These are phyloP conservation scores for Irineochytrium annulatum DNA, from an alignment of 192 early-diverging fungal genomes.

Conservation along the genomic window DNA sequence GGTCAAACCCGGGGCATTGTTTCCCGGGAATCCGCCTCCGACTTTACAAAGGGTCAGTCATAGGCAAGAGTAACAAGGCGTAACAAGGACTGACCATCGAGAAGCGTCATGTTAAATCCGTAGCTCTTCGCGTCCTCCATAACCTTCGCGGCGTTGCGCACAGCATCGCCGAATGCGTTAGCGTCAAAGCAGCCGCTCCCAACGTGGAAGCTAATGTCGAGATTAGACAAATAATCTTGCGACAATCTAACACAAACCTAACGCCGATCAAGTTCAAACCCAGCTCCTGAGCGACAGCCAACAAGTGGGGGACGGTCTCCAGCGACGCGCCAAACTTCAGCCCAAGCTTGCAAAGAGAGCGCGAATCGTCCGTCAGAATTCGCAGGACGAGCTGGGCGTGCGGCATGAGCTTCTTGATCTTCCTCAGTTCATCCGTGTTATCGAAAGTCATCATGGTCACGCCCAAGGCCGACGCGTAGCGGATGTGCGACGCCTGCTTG, in stretches of 20 bases:
- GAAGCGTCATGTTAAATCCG: constrained; percentile 65
- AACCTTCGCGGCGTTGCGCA: constrained; percentile 73
- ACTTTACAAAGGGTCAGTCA: constrained; percentile 49
- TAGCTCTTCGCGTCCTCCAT: constrained; percentile 80
- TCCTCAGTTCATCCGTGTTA: constrained; percentile 95
- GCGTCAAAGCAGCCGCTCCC: constrained; percentile 92
- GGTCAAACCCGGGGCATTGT: constrained; percentile 68
- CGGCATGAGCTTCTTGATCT: constrained; percentile 80
- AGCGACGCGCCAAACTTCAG: constrained; percentile 95
- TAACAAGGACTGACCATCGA: constrained; percentile 16
- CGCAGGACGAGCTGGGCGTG: constrained; percentile 87
- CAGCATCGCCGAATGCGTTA: constrained; percentile 84
- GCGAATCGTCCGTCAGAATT: constrained; percentile 92
- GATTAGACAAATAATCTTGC: not conserved
- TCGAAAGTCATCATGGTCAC: constrained; percentile 98
- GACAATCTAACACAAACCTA: constrained; percentile 43
- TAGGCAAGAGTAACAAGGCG: no score
- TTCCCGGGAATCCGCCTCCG: constrained; percentile 95
- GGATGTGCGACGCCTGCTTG: constrained; percentile 94
- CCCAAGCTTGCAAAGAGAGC: constrained; percentile 85
- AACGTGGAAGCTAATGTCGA: constrained; percentile 88
- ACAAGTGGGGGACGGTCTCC: constrained; percentile 57
- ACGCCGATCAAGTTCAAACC: constrained; percentile 83
- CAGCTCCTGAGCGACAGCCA: constrained; percentile 72
- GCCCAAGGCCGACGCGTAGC: constrained; percentile 69